Evolutionary conservation across 2,329 filamentous ascomycete species (phyloP), one percentile per base, ranked within the genome.

Genomic region (Pseudogymnoascus sp.): DNA sequence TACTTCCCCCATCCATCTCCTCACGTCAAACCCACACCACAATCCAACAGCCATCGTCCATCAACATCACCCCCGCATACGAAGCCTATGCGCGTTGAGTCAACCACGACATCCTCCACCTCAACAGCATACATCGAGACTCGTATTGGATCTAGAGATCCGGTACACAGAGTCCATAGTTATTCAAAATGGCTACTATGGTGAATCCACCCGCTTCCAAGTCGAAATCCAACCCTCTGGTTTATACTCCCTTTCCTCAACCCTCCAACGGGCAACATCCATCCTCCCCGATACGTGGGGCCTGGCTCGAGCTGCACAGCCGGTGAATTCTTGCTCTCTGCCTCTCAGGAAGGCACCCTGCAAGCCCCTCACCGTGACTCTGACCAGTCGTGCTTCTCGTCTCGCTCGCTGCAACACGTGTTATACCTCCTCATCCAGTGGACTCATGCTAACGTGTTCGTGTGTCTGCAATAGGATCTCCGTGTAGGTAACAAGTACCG

Each of bases 401-500:
- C 21, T 29, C 11, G 29, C 35, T 31, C 44, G 44, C 44, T 26
- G 44, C 44, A 50, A 50, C 44, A 50, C 21, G 44, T 50, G 44
- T 50, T 50, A 26, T 50, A 26, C 26, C 44, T 26, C 44, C 21
- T 50, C 56, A 19, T 35, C 7, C 11, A 3, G 13, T 64, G 53
- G 29, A 33, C 29, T 37, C 7, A 59, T 59, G 33, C 59, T 65
- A 31, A 59, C 53, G 3, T 59, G 9, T 59, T 1, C 9, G 4
- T 59, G 50, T 33, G 19, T 59, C 13, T 44, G n/a, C 11, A 23
- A 44, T 73, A 97, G 93, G 95, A 99, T 86, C 88, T 99, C 73
- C 92, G 95, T 75, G 95, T 99, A 79, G 95, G 95, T 79, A 97
- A 97, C 79, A 97, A 99, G 77, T 99, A 99, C 87, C 92, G 95